Conservation (phyloP, 768 basidiomycete genomes). For the Glaciozyma antarctica region DNA sequence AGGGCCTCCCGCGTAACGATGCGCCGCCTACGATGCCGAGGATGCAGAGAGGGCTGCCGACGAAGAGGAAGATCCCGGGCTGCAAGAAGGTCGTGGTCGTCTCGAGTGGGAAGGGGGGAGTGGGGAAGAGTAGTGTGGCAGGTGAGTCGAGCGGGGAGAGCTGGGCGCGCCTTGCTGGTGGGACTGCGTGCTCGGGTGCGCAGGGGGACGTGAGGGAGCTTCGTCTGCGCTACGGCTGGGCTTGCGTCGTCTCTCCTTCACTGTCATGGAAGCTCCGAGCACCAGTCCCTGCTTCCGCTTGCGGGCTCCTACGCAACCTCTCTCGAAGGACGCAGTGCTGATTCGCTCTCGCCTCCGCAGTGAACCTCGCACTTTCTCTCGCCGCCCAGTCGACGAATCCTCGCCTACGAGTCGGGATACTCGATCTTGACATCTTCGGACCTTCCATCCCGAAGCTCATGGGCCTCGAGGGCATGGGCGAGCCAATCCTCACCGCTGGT, state of each 20-base stretch:
- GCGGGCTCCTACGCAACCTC: not conserved
- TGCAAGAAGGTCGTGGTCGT: constrained; percentile 75
- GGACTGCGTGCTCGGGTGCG: not conserved
- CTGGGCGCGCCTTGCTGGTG: not conserved
- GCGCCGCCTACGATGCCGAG: constrained; percentile 44
- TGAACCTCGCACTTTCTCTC: constrained; percentile 70
- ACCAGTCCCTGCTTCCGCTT: too few species aligned
- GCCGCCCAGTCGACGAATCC: constrained; percentile 44
- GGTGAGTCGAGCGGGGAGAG: constrained; percentile 45
- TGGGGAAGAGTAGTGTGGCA: constrained; percentile 88
- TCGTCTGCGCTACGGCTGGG: too few species aligned
- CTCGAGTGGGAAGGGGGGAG: constrained; percentile 89
- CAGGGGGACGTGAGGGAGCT: too few species aligned
- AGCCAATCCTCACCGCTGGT: constrained; percentile 68
- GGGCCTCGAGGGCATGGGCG: constrained; percentile 68
- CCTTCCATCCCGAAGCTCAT: constrained; percentile 88
- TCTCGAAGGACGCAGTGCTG: constrained; percentile 1
- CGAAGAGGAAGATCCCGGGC: constrained; percentile 46
- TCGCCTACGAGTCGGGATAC: constrained; percentile 62
- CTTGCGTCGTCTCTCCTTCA: too few species aligned
- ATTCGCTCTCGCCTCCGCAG: constrained; percentile 40
- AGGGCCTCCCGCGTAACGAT: constrained; percentile 43
- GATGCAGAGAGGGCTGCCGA: constrained; percentile 38
- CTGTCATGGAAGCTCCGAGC: too few species aligned
- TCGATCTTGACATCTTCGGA: constrained; percentile 93